These are phyloP conservation scores for Vaccinium vitisidaea DNA, from an alignment of 148 eudicot genomes.

Conservation along the genomic window DNA sequence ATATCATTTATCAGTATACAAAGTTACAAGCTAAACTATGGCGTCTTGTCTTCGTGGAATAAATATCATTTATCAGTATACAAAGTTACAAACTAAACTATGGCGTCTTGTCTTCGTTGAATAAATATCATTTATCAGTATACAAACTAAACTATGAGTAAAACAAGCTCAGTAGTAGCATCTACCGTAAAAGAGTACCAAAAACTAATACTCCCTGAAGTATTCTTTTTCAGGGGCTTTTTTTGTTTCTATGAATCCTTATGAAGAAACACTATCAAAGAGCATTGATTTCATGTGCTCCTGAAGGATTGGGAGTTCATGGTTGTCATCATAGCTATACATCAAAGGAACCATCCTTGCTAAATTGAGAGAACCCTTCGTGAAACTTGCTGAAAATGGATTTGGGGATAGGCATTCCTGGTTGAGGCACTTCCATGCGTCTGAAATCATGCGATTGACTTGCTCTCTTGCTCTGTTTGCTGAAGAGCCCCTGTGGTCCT, in stretches of 20 bases:
- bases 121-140: no score
- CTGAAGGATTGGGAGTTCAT: conserved; percentile 22
- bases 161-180: not conserved
- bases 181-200: not conserved
- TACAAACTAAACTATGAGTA: no score
- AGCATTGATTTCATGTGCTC: conserved; percentile 27
- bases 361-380: conserved; percentile 25
- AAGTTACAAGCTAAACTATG: no score
- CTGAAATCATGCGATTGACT: conserved; percentile 29
- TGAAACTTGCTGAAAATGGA: conserved; percentile 17
- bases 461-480: conserved; percentile 21
- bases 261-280: not conserved
- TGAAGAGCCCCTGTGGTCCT: conserved; percentile 25
- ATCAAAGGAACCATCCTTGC: conserved; percentile 44
- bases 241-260: not conserved
- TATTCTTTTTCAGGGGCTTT: not conserved
- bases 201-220: not conserved
- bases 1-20: no score
- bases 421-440: conserved; percentile 42
- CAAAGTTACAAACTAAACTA: no score
- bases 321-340: conserved; percentile 28
- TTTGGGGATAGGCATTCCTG: conserved; percentile 18
- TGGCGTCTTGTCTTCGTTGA: no score
- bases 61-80: no score
- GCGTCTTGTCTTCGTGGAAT: no score